Evolutionary conservation across 106 monocot species (phyloP).

Genomic region (Allium fistulosum): DNA sequence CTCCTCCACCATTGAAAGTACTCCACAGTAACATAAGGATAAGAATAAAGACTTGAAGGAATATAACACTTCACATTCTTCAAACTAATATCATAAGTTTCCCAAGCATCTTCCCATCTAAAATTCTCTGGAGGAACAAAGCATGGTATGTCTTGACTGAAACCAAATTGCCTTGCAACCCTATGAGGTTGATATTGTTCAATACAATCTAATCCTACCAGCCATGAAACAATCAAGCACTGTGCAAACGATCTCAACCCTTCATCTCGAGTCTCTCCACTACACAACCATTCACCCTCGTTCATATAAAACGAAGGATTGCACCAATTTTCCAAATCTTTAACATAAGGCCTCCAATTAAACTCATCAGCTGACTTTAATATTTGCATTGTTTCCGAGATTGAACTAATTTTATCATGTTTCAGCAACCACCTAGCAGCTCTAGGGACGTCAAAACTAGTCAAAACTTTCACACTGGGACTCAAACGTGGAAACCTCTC

Average conservation of each 20-base stretch:
- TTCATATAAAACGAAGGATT: conserved; percentile 24
- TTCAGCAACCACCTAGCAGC: conserved; percentile 46
- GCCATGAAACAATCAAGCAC: conserved; percentile 25
- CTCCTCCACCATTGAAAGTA: conserved; percentile 28
- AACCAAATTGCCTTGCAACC: conserved; percentile 65
- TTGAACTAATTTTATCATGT: conserved; percentile 18
- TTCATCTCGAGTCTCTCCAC: conserved; percentile 10
- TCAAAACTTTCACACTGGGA: conserved; percentile 14
- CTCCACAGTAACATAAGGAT: conserved; percentile 23
- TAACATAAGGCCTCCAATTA: conserved; percentile 45
- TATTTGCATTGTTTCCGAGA: conserved; percentile 13
- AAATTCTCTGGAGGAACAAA: conserved; percentile 19
- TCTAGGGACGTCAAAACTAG: conserved; percentile 22
- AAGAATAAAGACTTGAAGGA: conserved; percentile 31
- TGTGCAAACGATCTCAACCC: conserved; percentile 24
- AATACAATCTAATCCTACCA: conserved; percentile 30
- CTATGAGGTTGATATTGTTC: conserved; percentile 35
- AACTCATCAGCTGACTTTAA: conserved; percentile 29
- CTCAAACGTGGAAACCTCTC: conserved; percentile 53
- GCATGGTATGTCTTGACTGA: conserved; percentile 62
- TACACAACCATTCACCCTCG: conserved; percentile 23
- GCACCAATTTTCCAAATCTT: conserved; percentile 16
- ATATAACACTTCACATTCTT: conserved; percentile 30
- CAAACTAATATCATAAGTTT: conserved; percentile 22
- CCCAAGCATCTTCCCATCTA: conserved; percentile 41